Percentiles rank a stretch among this genome's conserved stretches.
phyloP scores from a whole-genome alignment of 148 eudicot species.

The Silene conica region DNA sequence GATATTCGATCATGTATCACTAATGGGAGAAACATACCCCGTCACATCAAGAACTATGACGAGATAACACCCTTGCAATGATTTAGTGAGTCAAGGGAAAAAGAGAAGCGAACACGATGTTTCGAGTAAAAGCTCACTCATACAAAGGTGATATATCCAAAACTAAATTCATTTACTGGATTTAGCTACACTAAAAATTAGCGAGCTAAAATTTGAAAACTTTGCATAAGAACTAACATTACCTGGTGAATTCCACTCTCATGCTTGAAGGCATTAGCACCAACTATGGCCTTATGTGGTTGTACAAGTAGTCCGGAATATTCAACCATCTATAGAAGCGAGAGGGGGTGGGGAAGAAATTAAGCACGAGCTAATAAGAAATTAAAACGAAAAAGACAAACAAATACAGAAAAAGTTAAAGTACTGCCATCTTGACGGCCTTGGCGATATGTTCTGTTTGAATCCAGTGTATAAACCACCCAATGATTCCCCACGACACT shows the following conservation, averaged over 20 bases:
- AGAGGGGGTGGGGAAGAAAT: not conserved
- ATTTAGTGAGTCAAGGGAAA: not conserved
- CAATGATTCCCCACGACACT: too few relatives aligned
- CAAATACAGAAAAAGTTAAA: not conserved
- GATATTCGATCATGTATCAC: too few relatives aligned
- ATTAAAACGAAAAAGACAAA: not conserved
- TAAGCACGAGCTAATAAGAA: not conserved
- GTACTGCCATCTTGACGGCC: not conserved
- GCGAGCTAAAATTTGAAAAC: not conserved
- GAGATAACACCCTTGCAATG: not conserved
- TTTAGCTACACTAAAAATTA: not conserved
- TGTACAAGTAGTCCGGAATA: conserved; percentile 42
- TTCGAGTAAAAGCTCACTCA: not conserved
- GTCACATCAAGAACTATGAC: not conserved
- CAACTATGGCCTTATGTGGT: conserved; percentile 61
- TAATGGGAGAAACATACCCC: too few relatives aligned
- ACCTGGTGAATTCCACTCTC: conserved; percentile 52
- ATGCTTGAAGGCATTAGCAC: conserved; percentile 62
- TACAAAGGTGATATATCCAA: not conserved
- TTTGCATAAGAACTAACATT: not conserved
- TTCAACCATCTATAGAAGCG: conserved; percentile 35
- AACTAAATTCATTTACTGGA: not conserved
- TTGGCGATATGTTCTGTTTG: too few relatives aligned
- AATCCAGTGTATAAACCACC: too few relatives aligned
- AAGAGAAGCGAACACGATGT: not conserved